Percentiles rank a stretch among this genome's conserved stretches.
These are phyloP conservation scores for Aspergillus affinis DNA, from an alignment of 495 filamentous ascomycete genomes.

Conservation along the genomic window DNA sequence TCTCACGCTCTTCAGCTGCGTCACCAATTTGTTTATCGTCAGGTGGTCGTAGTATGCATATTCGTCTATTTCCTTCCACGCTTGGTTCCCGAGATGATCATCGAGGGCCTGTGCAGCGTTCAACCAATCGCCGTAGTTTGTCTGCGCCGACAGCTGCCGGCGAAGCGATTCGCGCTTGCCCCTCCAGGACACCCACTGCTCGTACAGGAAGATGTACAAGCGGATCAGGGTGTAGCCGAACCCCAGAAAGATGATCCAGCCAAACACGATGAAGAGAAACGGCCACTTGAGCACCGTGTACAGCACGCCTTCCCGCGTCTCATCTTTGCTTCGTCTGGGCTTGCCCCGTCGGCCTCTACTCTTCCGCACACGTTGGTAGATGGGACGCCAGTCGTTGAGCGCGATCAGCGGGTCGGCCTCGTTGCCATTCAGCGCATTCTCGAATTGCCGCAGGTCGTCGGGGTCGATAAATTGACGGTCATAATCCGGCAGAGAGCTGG, in stretches of 20 bases:
- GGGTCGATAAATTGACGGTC: constrained; percentile 64
- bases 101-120: constrained; percentile 76
- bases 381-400: constrained; percentile 82
- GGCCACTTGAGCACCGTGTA: constrained; percentile 92
- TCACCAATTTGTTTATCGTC: constrained; percentile 72
- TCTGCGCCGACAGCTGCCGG: constrained; percentile 64
- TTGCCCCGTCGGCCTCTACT: constrained; percentile 43
- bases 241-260: constrained; percentile 71
- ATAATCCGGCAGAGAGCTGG: constrained; percentile 57
- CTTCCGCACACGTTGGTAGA: constrained; percentile 64
- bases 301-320: constrained; percentile 89
- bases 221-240: constrained; percentile 78
- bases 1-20: constrained; percentile 65
- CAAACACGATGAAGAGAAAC: constrained; percentile 70
- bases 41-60: constrained; percentile 93
- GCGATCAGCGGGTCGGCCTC: constrained; percentile 59
- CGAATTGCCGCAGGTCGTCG: constrained; percentile 50
- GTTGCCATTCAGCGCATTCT: constrained; percentile 49
- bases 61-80: constrained; percentile 84
- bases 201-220: constrained; percentile 85
- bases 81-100: constrained; percentile 73
- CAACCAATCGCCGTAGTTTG: constrained; percentile 80
- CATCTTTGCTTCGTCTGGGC: constrained; percentile 68
- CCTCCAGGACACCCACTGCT: constrained; percentile 59
- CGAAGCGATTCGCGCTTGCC: constrained; percentile 71